These are phyloP conservation scores for Ceratobasidium sp. DNA, from an alignment of 1,284 basidiomycete genomes.

Conservation along the genomic window DNA sequence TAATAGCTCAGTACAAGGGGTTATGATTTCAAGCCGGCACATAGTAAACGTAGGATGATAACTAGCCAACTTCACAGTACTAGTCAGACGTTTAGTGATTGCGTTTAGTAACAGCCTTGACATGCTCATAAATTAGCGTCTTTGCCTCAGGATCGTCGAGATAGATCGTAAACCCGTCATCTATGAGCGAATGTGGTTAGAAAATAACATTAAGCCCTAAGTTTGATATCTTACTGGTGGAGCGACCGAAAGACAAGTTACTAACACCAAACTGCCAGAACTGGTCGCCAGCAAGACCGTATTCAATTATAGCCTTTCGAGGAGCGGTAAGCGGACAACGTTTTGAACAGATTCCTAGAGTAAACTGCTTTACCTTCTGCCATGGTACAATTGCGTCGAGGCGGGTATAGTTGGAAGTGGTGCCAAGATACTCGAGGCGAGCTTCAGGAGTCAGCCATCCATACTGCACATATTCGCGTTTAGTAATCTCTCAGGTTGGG, in stretches of 20 bases:
- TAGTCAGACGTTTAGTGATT: slow-evolving; percentile 33
- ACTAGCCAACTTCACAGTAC: not conserved
- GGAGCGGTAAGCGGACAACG: too few species aligned
- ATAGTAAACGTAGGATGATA: not conserved
- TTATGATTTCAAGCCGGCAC: not conserved
- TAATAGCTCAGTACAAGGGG: too few species aligned
- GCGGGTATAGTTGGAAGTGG: slow-evolving; percentile 48
- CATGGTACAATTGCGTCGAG: slow-evolving; percentile 49
- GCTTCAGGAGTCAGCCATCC: slow-evolving; percentile 49
- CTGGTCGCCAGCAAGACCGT: slow-evolving; percentile 49
- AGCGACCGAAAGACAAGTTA: slow-evolving; percentile 50
- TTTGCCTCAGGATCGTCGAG: slow-evolving; percentile 50
- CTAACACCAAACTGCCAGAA: slow-evolving; percentile 51
- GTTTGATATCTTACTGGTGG: slow-evolving; percentile 46
- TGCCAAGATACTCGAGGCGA: slow-evolving; percentile 47
- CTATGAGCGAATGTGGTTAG: not conserved
- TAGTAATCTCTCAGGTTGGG: not conserved
- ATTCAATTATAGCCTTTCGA: slow-evolving; percentile 44
- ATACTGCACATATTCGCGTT: slow-evolving; percentile 39
- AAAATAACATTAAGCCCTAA: not conserved
- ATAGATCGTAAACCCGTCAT: slow-evolving; percentile 51
- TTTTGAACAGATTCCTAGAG: too few species aligned
- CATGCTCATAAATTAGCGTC: slow-evolving; percentile 50
- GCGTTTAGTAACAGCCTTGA: slow-evolving; percentile 47
- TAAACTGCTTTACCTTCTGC: too few species aligned